A percentile compares a stretch with the other conserved stretches of the same genome.
Conservation (phyloP, 306 rosid genomes). For the Ormosia semicastrata region DNA sequence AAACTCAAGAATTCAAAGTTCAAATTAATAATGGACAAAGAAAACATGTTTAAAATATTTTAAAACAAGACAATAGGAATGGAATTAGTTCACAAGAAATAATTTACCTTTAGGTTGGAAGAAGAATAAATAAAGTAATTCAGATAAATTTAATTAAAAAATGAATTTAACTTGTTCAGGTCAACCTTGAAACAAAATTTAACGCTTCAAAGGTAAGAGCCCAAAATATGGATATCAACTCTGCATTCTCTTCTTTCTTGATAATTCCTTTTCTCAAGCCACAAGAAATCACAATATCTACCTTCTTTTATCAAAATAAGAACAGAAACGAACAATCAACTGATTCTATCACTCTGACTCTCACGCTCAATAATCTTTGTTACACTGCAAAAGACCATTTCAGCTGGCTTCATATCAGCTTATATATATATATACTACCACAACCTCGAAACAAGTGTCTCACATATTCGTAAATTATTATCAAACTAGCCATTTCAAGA, state of each 20-base stretch:
- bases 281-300: not conserved
- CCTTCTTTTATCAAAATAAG: not conserved
- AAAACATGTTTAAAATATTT: not conserved
- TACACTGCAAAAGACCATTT: not conserved
- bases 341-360: not conserved
- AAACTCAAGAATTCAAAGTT: slow-evolving; percentile 1
- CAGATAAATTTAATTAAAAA: not conserved
- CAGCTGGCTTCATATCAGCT: not conserved
- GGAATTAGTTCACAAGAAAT: not conserved
- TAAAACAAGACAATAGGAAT: not conserved
- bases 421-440: not conserved
- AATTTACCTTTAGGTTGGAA: not conserved
- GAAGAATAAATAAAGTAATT: not conserved
- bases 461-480: not conserved
- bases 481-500: not conserved
- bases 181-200: not conserved
- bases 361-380: not conserved
- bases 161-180: slow-evolving; percentile 1
- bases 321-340: not conserved
- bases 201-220: not conserved
- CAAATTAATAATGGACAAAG: not conserved
- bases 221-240: not conserved
- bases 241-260: not conserved
- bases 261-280: not conserved
- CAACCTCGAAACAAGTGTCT: not conserved